Evolutionary conservation across 371 early-diverging fungal species (phyloP), one percentile per base, ranked within the genome.

Genomic region (Circinella umbellata): DNA sequence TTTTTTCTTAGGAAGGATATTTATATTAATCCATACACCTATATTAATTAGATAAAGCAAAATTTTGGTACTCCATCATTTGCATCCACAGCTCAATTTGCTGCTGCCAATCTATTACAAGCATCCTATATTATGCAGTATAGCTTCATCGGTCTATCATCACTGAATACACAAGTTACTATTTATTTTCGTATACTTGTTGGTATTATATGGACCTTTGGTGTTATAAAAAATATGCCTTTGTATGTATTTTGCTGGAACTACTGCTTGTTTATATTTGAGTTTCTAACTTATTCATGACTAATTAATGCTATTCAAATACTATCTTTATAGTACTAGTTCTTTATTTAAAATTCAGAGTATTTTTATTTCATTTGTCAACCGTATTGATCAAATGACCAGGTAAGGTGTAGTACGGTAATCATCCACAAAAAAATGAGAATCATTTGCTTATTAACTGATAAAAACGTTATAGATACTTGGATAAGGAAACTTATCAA

Each of bases 51-150:
- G 73, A 77, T 80, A 3, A 86, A 82, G 48, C 80, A 84, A 53
- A 78, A 74, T 53, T 78, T 76, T 60, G 72, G 76, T 8, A 75
- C 80, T 1, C 80, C 86, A 0, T 76, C 82, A 3, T 83, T 81
- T 72, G 78, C 83, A 5, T 67, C 78, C 17, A 75, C 76, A 14
- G 86, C 82, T 14, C 85, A 83, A 18, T 51, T 70, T 11, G 64
- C 77, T 7, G 84, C 86, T 0, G 78, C 85, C 9, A 76, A 74
- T 49, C 74, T 87, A 3, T 70, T 86, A 8, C 77, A 77, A 8
- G 73, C 77, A 17, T 84, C 89, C 0, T 87, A 90, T 64, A 83
- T 80, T 3, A 92, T 92, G 85, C 91, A 93, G 68, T 76, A 89
- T 61, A 88, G 89, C 1, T 85, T 91, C 72, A 74, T 91, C 9